Conservation (phyloP, 345 rosid species). For the Hevea brasiliensis region DNA sequence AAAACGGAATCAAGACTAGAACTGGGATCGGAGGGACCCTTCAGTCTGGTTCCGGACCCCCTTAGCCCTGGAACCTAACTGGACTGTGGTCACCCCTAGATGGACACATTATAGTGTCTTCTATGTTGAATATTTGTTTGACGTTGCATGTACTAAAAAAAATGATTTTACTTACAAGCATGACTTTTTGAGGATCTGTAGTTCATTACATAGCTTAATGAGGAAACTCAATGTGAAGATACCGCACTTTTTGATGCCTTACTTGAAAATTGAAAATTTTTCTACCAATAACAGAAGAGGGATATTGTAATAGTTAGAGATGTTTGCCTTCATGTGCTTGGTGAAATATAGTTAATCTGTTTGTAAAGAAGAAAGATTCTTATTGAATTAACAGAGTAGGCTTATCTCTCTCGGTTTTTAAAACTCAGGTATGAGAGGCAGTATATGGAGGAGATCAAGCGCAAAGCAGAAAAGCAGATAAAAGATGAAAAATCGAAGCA, state of each 20-base stretch:
- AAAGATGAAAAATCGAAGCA: constrained; percentile 50
- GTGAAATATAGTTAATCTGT: not conserved
- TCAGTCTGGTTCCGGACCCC: too few relatives aligned
- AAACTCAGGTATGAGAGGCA: constrained; percentile 48
- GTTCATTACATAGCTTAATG: too few relatives aligned
- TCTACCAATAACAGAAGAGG: not conserved
- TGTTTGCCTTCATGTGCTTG: not conserved
- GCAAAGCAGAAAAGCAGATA: constrained; percentile 55
- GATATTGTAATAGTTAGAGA: not conserved
- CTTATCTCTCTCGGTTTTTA: not conserved
- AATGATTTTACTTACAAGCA: too few relatives aligned
- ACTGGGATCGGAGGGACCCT: too few relatives aligned
- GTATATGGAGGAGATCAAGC: constrained; percentile 70
- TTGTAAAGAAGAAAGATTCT: not conserved
- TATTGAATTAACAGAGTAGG: not conserved
- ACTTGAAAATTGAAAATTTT: not conserved
- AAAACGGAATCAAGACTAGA: too few relatives aligned
- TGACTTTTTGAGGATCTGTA: too few relatives aligned
- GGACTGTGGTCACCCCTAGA: too few relatives aligned
- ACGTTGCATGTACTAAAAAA: too few relatives aligned
- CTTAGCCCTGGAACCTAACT: too few relatives aligned
- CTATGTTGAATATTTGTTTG: too few relatives aligned
- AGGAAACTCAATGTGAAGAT: not conserved
- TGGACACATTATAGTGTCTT: too few relatives aligned
- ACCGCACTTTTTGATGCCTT: not conserved